Percentiles rank a stretch among this genome's conserved stretches.
phyloP scores from a whole-genome alignment of 2,329 filamentous ascomycete species.

The Drechslera avenae region DNA sequence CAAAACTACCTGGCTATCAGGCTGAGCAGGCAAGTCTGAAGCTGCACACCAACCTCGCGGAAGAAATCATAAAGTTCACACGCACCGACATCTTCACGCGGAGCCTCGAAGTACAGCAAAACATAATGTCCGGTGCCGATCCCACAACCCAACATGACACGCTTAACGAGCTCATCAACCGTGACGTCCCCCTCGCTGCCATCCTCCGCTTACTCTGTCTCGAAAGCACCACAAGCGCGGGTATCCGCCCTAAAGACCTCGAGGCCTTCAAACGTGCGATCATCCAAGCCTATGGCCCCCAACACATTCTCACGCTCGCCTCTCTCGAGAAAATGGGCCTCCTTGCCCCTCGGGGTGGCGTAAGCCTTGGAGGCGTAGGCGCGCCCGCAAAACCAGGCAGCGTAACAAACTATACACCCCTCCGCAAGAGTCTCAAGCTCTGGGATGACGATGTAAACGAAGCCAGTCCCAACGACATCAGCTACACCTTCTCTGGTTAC shows the following conservation, averaged over 20 bases:
- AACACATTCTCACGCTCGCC: constrained; percentile 88
- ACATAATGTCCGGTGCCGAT: constrained; percentile 87
- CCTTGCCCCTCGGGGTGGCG: constrained; percentile 65
- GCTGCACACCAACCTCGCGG: constrained; percentile 86
- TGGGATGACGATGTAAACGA: constrained; percentile 98
- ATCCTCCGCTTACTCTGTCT: constrained; percentile 86
- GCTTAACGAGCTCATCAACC: constrained; percentile 93
- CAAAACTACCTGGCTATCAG: constrained; percentile 88
- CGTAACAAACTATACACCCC: constrained; percentile 83
- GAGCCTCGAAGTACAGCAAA: constrained; percentile 91
- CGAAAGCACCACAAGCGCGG: constrained; percentile 87
- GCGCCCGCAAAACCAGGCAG: constrained; percentile 42
- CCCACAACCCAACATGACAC: constrained; percentile 86
- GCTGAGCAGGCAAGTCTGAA: constrained; percentile 92
- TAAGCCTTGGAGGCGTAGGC: constrained; percentile 53
- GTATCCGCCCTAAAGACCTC: constrained; percentile 84
- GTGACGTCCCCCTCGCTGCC: constrained; percentile 78
- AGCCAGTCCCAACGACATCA: constrained; percentile 88
- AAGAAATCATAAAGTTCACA: constrained; percentile 94
- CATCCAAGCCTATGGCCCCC: constrained; percentile 90
- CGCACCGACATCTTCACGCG: constrained; percentile 87
- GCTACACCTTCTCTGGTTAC: constrained; percentile 98
- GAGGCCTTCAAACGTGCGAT: constrained; percentile 88
- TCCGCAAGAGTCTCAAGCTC: constrained; percentile 83
- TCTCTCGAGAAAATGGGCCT: constrained; percentile 89